Percentiles rank a stretch among this genome's conserved stretches.
phyloP scores from a whole-genome alignment of 75 land plant species.

The Sequoia sempervirens region DNA sequence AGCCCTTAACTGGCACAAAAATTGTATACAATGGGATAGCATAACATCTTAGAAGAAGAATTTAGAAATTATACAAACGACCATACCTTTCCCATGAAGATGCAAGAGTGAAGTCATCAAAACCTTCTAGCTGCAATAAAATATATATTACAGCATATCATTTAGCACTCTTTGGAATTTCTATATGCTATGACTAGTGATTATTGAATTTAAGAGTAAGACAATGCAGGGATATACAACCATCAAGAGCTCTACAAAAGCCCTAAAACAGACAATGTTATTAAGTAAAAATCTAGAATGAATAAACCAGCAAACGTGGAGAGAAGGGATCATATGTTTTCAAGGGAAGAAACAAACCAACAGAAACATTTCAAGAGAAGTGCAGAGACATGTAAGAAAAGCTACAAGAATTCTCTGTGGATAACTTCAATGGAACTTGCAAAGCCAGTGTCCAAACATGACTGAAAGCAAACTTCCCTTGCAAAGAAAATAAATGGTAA shows the following conservation, averaged over 20 bases:
- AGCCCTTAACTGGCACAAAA: slow-evolving; percentile 1
- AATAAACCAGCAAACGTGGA: neutral
- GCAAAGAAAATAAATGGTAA: neutral
- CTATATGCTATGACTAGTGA: neutral
- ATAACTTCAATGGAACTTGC: neutral
- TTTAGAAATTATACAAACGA: neutral
- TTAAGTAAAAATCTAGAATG: neutral
- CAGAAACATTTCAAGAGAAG: neutral
- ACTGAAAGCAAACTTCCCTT: neutral
- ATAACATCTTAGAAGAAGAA: slow-evolving; percentile 7
- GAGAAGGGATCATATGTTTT: neutral
- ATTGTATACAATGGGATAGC: neutral
- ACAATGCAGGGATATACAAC: neutral
- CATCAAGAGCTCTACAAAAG: neutral
- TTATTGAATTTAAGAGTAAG: neutral
- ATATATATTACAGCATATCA: neutral
- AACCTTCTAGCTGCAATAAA: slow-evolving; percentile 63
- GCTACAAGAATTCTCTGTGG: neutral
- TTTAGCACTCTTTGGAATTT: neutral
- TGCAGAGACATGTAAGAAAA: neutral
- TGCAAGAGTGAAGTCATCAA: slow-evolving; percentile 97
- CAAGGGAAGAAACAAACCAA: neutral
- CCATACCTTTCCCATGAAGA: slow-evolving; percentile 98
- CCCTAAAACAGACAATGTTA: neutral
- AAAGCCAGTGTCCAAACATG: neutral